These are phyloP conservation scores for Rhododendron kiyosumense DNA, from an alignment of 148 eudicot species.

Conservation along the genomic window DNA sequence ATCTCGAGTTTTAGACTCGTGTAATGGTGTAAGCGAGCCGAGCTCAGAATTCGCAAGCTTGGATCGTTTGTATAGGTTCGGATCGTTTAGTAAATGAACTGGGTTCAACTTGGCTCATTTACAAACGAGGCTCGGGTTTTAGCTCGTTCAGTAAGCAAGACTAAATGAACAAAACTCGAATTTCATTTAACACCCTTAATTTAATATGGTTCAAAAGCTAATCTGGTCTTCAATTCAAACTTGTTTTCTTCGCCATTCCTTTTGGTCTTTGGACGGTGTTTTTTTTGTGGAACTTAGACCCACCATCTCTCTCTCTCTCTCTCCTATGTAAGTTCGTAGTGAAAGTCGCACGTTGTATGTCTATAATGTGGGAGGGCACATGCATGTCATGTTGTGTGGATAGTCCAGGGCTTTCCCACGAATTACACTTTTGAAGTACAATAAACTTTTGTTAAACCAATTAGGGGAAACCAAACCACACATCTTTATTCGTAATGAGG, in stretches of 20 bases:
- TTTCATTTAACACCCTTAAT: not conserved
- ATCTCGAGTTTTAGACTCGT: not conserved
- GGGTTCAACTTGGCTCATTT: not conserved
- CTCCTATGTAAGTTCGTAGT: not conserved
- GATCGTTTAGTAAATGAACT: too few relatives aligned
- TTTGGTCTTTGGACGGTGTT: not conserved
- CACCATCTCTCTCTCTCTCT: not conserved
- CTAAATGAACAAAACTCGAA: too few relatives aligned
- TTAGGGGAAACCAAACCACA: not conserved
- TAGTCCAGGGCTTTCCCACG: not conserved
- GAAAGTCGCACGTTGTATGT: not conserved
- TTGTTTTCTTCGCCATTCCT: not conserved
- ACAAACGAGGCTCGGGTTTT: too few relatives aligned
- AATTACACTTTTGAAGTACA: not conserved
- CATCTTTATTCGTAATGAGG: slow-evolving; percentile 3
- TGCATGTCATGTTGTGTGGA: not conserved
- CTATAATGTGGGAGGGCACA: not conserved
- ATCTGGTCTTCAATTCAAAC: not conserved
- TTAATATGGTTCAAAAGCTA: not conserved
- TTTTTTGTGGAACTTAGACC: not conserved
- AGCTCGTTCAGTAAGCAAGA: too few relatives aligned
- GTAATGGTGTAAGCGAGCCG: not conserved
- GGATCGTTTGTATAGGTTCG: not conserved
- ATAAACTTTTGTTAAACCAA: not conserved
- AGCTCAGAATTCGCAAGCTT: not conserved